Evolutionary conservation across 495 filamentous ascomycete species (phyloP).

Genomic region (Xylaria cubensis): DNA sequence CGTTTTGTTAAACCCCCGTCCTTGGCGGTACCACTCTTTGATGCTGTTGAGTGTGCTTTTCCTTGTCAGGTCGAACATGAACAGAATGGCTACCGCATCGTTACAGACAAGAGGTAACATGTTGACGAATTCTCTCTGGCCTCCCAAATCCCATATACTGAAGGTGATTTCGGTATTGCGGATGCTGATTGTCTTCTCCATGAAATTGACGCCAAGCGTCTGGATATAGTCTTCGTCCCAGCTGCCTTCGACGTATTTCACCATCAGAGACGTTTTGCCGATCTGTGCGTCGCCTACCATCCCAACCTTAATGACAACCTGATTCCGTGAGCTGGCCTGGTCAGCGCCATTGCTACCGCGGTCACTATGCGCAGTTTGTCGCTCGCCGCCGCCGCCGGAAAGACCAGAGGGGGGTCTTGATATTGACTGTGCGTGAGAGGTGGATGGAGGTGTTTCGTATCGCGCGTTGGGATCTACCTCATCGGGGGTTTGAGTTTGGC

Average conservation of each 20-base stretch:
- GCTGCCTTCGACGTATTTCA: constrained; percentile 98
- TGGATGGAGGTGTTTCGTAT: constrained; percentile 48
- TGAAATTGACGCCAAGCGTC: constrained; percentile 98
- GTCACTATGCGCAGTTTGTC: constrained; percentile 39
- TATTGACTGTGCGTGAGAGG: constrained; percentile 44
- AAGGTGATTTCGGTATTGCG: constrained; percentile 99
- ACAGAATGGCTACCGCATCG: constrained; percentile 95
- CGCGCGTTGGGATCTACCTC: constrained; percentile 48
- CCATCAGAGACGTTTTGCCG: constrained; percentile 98
- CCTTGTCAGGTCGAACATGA: constrained; percentile 98
- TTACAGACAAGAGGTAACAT: constrained; percentile 99
- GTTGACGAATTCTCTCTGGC: constrained; percentile 98
- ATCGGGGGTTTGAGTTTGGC: constrained; percentile 42
- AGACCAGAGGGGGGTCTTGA: constrained; percentile 60
- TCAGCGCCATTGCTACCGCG: constrained; percentile 48
- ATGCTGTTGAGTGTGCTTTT: constrained; percentile 99
- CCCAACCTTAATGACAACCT: constrained; percentile 98
- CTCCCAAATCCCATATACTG: constrained; percentile 98
- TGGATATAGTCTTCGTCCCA: constrained; percentile 99
- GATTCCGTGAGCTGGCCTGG: constrained; percentile 69
- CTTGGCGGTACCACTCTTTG: constrained; percentile 99
- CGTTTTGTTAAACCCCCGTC: constrained; percentile 98
- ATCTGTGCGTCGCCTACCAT: constrained; percentile 99
- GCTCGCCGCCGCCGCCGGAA: constrained; percentile 47
- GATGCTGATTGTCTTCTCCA: constrained; percentile 99